Evolutionary conservation across 2,329 filamentous ascomycete species (phyloP).

Genomic region (Trichoderma harzianum): DNA sequence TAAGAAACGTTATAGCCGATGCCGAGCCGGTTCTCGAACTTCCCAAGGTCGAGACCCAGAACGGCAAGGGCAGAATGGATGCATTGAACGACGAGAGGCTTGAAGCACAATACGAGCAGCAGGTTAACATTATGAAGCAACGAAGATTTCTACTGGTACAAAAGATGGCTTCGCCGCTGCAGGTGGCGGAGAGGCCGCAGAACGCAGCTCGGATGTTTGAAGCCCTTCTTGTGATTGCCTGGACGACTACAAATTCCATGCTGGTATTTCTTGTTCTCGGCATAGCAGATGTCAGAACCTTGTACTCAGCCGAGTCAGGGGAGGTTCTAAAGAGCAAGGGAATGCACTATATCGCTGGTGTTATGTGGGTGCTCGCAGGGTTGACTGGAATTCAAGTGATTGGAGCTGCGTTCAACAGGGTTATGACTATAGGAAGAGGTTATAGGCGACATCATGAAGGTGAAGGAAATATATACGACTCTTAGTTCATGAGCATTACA

Average conservation of each 20-base stretch:
- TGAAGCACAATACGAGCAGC: background rate
- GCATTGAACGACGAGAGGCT: background rate
- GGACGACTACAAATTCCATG: background rate
- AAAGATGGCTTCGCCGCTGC: background rate
- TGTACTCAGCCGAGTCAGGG: rapidly evolving
- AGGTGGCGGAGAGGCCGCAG: background rate
- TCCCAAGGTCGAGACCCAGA: background rate
- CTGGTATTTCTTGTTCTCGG: background rate
- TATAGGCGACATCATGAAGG: background rate
- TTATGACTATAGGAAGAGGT: background rate
- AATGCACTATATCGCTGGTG: background rate
- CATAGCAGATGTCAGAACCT: background rate
- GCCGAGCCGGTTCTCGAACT: background rate
- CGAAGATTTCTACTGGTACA: background rate
- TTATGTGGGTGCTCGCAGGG: background rate
- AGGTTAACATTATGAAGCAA: background rate
- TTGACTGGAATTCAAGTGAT: background rate
- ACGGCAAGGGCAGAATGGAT: background rate
- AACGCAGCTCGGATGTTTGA: background rate
- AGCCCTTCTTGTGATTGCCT: background rate
- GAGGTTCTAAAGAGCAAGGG: background rate
- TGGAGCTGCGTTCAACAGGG: background rate
- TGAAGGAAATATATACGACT: background rate
- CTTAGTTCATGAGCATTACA: background rate
- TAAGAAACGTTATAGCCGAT: background rate